Evolutionary conservation across 768 basidiomycete species (phyloP), one percentile per base, ranked within the genome.

Genomic region (Cubamyces sp.): DNA sequence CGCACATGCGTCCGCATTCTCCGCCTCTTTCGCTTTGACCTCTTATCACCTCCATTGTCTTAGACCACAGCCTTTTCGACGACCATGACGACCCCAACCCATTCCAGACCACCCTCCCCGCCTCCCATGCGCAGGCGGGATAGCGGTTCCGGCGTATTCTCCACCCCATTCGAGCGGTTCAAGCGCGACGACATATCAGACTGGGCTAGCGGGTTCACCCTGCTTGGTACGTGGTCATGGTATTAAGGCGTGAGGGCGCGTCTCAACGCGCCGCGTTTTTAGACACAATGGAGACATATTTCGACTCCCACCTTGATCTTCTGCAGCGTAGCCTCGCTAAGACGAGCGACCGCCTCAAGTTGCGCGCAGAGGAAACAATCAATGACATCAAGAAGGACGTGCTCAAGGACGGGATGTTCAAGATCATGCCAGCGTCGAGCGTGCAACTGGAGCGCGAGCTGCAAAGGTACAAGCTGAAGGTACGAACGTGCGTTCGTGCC

Each of bases 201-300:
- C 68, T 87, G 88, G 85, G 76, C 89, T 43, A 85, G 89, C 66
- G 92, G 91, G 34, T 91, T 95, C 69, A 95, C 94, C 2, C 77
- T 96, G 26, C 80, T 96, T 6, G 94, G 94, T 94, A 70, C 60
- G 83, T 74, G 16, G 18, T 19, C 8, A 8, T 28, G 8, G 4
- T 1, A 34, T 53, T 41, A 34, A 23, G 16, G 19, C 21, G 28
- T 25, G 28, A 15, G 18, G 40, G 25, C 41, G 62, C 51, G 48
- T 41, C 53, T 41, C 60, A 56, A 64, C 52, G 62, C 53, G 56
- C 52, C 52, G 23, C 9, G 26, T 23, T 69, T 34, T 34, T 9
- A 96, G 95, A 97, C 75, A 96, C 95, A 9, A 79, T 95, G 73
- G 95, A 97, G 76, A 97, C 95, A 0, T 97, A 90, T 71, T 96